Evolutionary conservation across 2,329 filamentous ascomycete genomes (phyloP), one percentile per base, ranked within the genome.

Genomic region (Lachnellula subtilissima): DNA sequence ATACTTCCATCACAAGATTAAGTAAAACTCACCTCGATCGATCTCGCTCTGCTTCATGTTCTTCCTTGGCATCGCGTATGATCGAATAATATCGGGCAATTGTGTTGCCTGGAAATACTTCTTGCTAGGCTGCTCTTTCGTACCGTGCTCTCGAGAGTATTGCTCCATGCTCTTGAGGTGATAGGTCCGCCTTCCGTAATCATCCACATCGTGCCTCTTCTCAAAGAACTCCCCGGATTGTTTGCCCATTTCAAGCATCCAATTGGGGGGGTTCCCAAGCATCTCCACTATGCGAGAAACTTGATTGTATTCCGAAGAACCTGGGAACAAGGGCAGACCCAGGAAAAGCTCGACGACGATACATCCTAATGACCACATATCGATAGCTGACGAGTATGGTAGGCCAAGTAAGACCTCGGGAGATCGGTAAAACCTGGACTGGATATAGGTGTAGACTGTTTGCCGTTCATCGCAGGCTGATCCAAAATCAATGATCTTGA

Each of bases 191-290:
- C 94, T 84, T 40, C 93, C 93, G 68, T 90, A 99, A 69, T 99
- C 94, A 69, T 99, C 94, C 61, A 86, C 84, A 14, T 80, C 79
- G 51, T 85, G 81, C 39, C 83, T 76, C 75, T 97, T 97, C 73
- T 99, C 93, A 67, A 96, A 99, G 71, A 99, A 99, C 66, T 97
- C 92, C 46, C 91, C 90, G 0, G 93, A 90, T 72, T 99, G 94
- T 74, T 99, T 99, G 66, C 94, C 94, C 82, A 96, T 95, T 71
- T 99, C 94, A 55, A 99, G 82, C 94, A 99, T 99, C 94, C 94
- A 99, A 62, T 91, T 95, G 39, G 91, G 93, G 1, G 94, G 93
- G 63, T 96, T 86, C 11, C 94, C 94, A 8, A 99, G 82, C 94
- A 99, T 99, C 74, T 99, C 94, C 22, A 94, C 92, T 61, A 99